Base-by-base conservation (phyloP, 2,329 filamentous ascomycete species). In the Epichloe bromicola region DNA sequence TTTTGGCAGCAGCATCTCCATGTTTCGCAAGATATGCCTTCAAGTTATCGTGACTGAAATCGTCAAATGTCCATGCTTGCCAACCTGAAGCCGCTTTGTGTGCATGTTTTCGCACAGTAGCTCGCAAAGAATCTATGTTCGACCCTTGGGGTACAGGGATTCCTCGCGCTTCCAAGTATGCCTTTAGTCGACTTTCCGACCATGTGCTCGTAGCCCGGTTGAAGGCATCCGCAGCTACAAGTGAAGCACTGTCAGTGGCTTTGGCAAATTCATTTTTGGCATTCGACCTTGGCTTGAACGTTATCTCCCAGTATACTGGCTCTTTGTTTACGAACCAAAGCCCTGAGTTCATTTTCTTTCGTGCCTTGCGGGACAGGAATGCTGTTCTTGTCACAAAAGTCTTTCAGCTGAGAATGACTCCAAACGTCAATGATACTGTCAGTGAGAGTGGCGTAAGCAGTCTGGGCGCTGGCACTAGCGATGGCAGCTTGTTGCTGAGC, bases 341-440 rank as follows among this genome's bases (percentile, higher is more conserved):
- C 89, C 49, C 94, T 75, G 26, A 97, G 78, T 68, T 98, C 91
- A 61, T 96, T 94, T 59, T 80, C 74, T 74, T 86, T 90, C 63
- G 87, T 94, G 46, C 91, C 93, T 64, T 97, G 91, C 10, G 93
- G 93, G 48, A 96, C 88, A 12, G 63, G 66, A 63, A 98, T 85
- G 52, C 82, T 81, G 60, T 97, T 93, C 76, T 90, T 88, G 72
- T 97, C 91, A 51, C 82, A 82, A 73, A 93, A 97, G 56, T 88
- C 84, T 76, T 97, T 97, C 65, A 98, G 77, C 67, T 95, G 75
- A 40, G 78, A 78, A 62, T 96, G 90, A 61, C 85, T 83, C 93
- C 93, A 98, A 4, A 86, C 82, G 59, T 95, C 83, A 62, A 97
- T 85, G 49, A 96, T 74, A 60, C 84, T 82, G 60, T 97, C 88